These are phyloP conservation scores for Eucalyptus leucophloia DNA, from an alignment of 345 rosid genomes.

Conservation along the genomic window DNA sequence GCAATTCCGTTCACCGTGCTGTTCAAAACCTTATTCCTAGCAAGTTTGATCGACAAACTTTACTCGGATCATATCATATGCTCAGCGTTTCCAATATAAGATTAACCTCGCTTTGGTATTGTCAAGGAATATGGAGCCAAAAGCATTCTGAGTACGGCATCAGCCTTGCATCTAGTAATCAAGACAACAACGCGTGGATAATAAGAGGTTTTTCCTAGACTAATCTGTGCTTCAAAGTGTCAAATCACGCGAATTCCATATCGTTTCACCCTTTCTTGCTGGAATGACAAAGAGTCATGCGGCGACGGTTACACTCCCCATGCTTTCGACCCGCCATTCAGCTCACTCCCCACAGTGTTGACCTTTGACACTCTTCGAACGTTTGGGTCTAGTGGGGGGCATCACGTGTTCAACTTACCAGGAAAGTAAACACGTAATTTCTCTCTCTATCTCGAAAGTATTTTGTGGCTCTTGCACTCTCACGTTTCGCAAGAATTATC, in stretches of 20 bases:
- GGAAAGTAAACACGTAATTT: background rate
- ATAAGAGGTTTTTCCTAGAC: too few relatives aligned
- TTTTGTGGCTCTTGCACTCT: background rate
- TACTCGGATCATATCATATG: background rate
- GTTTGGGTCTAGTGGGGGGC: background rate
- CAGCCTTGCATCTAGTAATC: background rate
- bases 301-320: background rate
- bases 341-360: background rate
- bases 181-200: too few relatives aligned
- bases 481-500: background rate
- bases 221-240: too few relatives aligned
- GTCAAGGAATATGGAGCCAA: background rate
- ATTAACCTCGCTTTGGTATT: background rate
- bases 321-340: conserved; percentile 10
- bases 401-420: conserved; percentile 4
- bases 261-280: background rate
- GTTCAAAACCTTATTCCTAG: background rate
- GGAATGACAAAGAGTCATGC: too few relatives aligned
- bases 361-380: background rate
- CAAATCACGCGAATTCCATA: too few relatives aligned
- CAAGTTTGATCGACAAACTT: background rate
- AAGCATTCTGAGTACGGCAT: background rate
- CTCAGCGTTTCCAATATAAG: background rate
- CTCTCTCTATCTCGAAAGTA: background rate
- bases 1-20: background rate